Base-by-base conservation (phyloP, 176 grass and related monocot species). In the Avena insularis region DNA sequence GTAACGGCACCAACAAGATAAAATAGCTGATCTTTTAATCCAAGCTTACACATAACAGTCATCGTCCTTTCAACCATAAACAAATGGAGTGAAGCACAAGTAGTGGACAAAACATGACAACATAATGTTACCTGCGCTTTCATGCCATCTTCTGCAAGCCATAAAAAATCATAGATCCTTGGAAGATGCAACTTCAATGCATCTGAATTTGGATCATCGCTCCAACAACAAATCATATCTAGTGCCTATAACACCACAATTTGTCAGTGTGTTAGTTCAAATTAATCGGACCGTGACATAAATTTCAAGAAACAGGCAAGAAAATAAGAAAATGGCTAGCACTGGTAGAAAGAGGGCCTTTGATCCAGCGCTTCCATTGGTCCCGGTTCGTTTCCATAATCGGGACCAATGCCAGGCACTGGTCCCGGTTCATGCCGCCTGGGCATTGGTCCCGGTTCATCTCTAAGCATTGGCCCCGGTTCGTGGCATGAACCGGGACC, bases 221-320 rank as follows among this genome's bases (percentile, higher is more conserved):
- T 71, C 90, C 92, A 97, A 81, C 95, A 97, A 64, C 90, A 93
- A 57, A 94, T 84, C 89, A 97, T 94, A 85, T 97, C 50, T 36
- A 97, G 57, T 77, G 90, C 90, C 95, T 97, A 55, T 8, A 17
- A 72, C 49, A 29, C 35, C 33, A 13, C 36, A 51, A 50, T 3
- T 51, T 25, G 9, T 40, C 0, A 25, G 11, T 17, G 29, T 10
- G 10, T 53, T 25, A 51, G 51, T 1, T 36, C 19, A 58, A 17
- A 20, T 8, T 58, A 40, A 40, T 40, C 6, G 38, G 38, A 6
- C 6, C 6, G 38, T 40, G 38, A 40, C 38, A 40, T 40, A 40
- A 40, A 40, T 6, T 40, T 40, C 5, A 40, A 40, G 38, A 40
- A 40, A 40, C 38, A 40, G 5, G 38, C 5, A 40, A 40, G 38